Evolutionary conservation across 2,329 filamentous ascomycete genomes (phyloP).

Genomic region (Raffaelea albimanens): DNA sequence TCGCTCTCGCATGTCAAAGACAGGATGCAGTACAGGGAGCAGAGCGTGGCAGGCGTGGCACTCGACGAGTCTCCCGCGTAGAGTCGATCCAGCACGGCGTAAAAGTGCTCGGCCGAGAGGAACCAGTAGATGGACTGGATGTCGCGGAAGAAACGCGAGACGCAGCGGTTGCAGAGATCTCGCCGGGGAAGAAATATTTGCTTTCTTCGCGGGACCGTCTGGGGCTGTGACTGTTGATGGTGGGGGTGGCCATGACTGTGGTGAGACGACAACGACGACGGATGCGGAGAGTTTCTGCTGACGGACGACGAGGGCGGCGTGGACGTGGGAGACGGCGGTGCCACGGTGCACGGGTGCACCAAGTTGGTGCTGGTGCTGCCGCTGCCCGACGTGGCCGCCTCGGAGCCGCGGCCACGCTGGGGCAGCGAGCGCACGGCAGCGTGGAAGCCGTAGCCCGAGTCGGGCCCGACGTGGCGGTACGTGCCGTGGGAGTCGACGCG

Average conservation of each 20-base stretch:
- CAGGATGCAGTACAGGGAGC: conserved; percentile 18
- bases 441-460: conserved; percentile 17
- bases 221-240: too few species aligned
- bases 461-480: conserved; percentile 15
- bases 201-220: neutral
- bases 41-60: conserved; percentile 16
- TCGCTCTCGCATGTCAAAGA: conserved; percentile 19
- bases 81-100: conserved; percentile 16
- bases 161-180: conserved; percentile 18
- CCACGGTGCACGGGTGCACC: conserved; percentile 11
- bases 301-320: conserved; percentile 7
- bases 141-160: conserved; percentile 18
- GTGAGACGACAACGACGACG: neutral
- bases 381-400: conserved; percentile 1
- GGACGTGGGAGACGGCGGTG: conserved; percentile 12
- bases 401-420: conserved; percentile 6
- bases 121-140: conserved; percentile 21
- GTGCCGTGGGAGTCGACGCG: conserved; percentile 15
- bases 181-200: conserved; percentile 18
- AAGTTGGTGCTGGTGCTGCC: conserved; percentile 9
- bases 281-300: neutral
- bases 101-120: conserved; percentile 17
- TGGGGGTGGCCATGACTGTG: neutral
- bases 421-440: conserved; percentile 16
- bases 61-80: conserved; percentile 16